phyloP scores from a whole-genome alignment of 805 yeast genomes.

The Citeromyces matritensis region DNA sequence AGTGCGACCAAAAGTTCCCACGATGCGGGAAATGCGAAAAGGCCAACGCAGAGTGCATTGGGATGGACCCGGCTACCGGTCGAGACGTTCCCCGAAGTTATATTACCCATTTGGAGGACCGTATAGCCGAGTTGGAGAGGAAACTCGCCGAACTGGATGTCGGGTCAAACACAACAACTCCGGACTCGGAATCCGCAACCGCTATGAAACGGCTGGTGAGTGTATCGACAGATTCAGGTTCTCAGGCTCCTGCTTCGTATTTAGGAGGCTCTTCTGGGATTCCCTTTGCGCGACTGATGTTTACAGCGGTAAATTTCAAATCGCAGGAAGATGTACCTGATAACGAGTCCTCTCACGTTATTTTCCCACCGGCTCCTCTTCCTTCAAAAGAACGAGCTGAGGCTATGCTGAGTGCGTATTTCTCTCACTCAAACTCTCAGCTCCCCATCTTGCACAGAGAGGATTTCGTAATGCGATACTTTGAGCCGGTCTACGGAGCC shows the following conservation, averaged over 20 bases:
- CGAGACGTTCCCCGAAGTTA: conserved; percentile 75
- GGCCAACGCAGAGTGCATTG: conserved; percentile 63
- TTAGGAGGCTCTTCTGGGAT: conserved; percentile 43
- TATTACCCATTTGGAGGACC: conserved; percentile 55
- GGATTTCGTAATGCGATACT: conserved; percentile 47
- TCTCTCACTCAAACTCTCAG: conserved; percentile 73
- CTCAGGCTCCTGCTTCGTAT: conserved; percentile 17
- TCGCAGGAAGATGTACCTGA: conserved; percentile 2
- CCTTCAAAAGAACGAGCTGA: conserved; percentile 66
- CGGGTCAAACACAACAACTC: conserved; percentile 11
- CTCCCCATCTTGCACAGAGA: conserved; percentile 77
- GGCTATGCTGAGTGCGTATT: conserved; percentile 44
- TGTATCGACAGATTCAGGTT: conserved; percentile 14
- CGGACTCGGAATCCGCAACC: not conserved
- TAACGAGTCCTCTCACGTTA: not conserved
- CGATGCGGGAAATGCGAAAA: conserved; percentile 46
- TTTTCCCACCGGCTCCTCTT: conserved; percentile 27
- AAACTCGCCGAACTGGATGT: conserved; percentile 27
- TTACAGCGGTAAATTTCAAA: conserved; percentile 59
- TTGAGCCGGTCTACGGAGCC: conserved; percentile 70
- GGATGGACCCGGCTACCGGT: conserved; percentile 81
- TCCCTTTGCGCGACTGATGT: conserved; percentile 63
- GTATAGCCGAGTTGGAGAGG: conserved; percentile 39
- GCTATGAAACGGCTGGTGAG: too few relatives aligned
- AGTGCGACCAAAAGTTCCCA: conserved; percentile 58